phyloP scores from a whole-genome alignment of 2,329 filamentous ascomycete genomes.

The Sarocladiaceae sp. region DNA sequence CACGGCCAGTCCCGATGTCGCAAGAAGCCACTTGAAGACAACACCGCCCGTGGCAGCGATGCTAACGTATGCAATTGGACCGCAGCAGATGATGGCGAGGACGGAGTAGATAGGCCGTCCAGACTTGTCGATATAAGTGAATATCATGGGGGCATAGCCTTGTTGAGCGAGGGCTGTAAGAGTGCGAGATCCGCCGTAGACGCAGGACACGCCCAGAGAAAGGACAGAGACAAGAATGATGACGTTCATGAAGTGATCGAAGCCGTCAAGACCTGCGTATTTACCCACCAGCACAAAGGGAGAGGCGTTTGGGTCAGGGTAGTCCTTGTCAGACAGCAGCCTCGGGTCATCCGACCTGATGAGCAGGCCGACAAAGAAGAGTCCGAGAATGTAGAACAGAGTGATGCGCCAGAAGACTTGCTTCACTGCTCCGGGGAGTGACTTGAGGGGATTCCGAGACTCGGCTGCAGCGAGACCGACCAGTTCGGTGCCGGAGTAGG shows the following conservation, averaged over 20 bases:
- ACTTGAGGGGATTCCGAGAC: conserved; percentile 57
- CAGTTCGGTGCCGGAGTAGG: conserved; percentile 61
- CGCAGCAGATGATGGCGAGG: conserved; percentile 33
- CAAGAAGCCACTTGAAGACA: conserved; percentile 57
- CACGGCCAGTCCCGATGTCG: conserved; percentile 54
- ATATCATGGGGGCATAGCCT: conserved; percentile 42
- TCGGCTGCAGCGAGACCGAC: conserved; percentile 64
- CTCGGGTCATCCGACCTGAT: conserved; percentile 30
- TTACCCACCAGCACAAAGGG: conserved; percentile 42
- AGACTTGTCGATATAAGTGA: conserved; percentile 43
- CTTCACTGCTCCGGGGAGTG: conserved; percentile 69
- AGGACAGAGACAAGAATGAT: conserved; percentile 45
- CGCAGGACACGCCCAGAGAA: conserved; percentile 44
- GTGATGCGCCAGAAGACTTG: conserved; percentile 52
- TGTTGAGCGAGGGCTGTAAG: conserved; percentile 44
- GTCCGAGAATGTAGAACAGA: conserved; percentile 38
- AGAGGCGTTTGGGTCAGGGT: conserved; percentile 30
- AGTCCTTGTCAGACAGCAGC: conserved; percentile 28
- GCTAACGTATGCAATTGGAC: conserved; percentile 38
- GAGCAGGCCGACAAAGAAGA: conserved; percentile 38
- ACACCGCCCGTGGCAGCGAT: conserved; percentile 34
- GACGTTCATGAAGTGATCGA: conserved; percentile 43
- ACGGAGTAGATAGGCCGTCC: conserved; percentile 43
- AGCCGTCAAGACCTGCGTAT: conserved; percentile 37
- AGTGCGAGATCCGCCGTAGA: conserved; percentile 47